Evolutionary conservation across 768 basidiomycete species (phyloP).

Genomic region (Tremella mesenterica): DNA sequence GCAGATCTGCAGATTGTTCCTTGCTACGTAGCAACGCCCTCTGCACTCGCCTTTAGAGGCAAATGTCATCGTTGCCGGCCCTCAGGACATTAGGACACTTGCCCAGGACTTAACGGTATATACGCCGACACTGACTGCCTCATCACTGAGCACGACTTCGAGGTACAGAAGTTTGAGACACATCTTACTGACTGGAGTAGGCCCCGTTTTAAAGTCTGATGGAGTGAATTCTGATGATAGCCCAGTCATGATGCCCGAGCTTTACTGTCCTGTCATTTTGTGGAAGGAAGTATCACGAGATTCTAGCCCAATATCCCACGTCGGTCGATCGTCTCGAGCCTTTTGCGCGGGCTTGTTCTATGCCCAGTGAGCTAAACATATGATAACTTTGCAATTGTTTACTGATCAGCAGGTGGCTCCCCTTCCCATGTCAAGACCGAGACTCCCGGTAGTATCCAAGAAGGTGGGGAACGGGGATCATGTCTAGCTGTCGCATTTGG

Average conservation of each 20-base stretch:
- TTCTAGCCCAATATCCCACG: constrained; percentile 49
- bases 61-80: constrained; percentile 68
- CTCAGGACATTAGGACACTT: constrained; percentile 66
- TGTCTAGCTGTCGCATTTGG: constrained; percentile 79
- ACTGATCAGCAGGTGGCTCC: neutral
- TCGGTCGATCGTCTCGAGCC: constrained; percentile 46
- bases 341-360: constrained; percentile 67
- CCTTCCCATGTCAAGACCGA: constrained; percentile 52
- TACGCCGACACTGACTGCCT: constrained; percentile 60
- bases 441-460: constrained; percentile 83
- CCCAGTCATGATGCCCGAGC: constrained; percentile 77
- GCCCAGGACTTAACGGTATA: constrained; percentile 64
- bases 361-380: constrained; percentile 75
- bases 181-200: constrained; percentile 64
- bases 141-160: constrained; percentile 42
- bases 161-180: too few relatives aligned
- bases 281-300: constrained; percentile 57
- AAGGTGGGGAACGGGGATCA: constrained; percentile 81
- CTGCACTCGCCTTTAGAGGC: constrained; percentile 52
- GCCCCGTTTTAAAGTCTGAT: neutral
- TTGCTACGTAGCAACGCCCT: constrained; percentile 68
- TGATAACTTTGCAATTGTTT: constrained; percentile 43
- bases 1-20: too few relatives aligned
- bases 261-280: constrained; percentile 74
- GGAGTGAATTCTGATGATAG: neutral